These are phyloP conservation scores for Capronia americana DNA, from an alignment of 2,329 filamentous ascomycete genomes.

Conservation along the genomic window DNA sequence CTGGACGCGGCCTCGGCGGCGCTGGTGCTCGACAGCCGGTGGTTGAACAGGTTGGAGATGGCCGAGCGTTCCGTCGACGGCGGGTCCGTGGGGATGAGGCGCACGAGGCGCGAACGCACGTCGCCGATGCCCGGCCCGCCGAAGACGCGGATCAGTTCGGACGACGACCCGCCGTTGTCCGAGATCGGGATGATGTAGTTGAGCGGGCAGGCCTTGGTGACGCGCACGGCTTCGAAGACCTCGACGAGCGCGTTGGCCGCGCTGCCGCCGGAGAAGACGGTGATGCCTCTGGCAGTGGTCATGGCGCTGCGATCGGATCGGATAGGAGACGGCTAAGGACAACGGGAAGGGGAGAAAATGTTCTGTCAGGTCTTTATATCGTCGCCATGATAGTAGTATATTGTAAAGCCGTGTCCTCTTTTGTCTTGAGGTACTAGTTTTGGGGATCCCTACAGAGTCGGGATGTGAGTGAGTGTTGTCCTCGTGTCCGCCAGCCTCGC, in stretches of 20 bases:
- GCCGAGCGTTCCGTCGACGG: slow-evolving; percentile 71
- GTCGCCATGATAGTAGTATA: background rate
- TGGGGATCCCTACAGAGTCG: background rate
- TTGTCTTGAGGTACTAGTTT: background rate
- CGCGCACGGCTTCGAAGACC: slow-evolving; percentile 73
- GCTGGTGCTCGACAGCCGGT: slow-evolving; percentile 72
- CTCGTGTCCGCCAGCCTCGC: background rate
- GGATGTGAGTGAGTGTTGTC: background rate
- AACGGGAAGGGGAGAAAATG: background rate
- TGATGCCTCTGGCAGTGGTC: slow-evolving; percentile 61
- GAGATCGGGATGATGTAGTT: slow-evolving; percentile 94
- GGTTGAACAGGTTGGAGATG: slow-evolving; percentile 84
- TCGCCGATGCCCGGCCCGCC: slow-evolving; percentile 88
- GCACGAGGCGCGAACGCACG: slow-evolving; percentile 81
- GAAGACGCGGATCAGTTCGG: slow-evolving; percentile 91
- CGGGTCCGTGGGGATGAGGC: slow-evolving; percentile 76
- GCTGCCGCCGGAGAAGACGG: slow-evolving; percentile 89
- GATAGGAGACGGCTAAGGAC: too few species aligned
- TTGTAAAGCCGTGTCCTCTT: background rate
- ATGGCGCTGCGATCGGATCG: slow-evolving; percentile 1
- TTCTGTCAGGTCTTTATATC: background rate
- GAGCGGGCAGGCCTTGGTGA: slow-evolving; percentile 70
- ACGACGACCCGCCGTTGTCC: slow-evolving; percentile 93
- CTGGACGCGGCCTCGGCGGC: slow-evolving; percentile 68
- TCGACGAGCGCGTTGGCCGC: slow-evolving; percentile 95